These are phyloP conservation scores for Hypericum androsaemum DNA, from an alignment of 345 rosid genomes.

Conservation along the genomic window DNA sequence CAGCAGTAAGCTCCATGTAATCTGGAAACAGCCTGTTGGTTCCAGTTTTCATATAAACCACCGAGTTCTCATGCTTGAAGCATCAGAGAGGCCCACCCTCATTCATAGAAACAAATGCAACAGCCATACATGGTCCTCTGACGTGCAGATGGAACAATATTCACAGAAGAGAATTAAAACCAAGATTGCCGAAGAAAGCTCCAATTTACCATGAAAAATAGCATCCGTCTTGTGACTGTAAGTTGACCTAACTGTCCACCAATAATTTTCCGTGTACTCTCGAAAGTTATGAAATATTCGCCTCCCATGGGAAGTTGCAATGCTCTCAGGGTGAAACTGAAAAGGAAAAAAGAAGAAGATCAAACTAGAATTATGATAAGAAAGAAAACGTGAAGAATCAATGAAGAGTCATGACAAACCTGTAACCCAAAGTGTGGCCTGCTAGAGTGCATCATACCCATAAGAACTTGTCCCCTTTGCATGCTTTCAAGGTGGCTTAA, in stretches of 20 bases:
- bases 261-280: constrained; percentile 61
- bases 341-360: constrained; percentile 21
- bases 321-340: constrained; percentile 97
- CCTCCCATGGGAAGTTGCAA: constrained; percentile 75
- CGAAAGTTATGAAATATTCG: constrained; percentile 71
- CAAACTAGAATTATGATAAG: neutral
- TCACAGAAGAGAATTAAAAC: neutral
- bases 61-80: no score
- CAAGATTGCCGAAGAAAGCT: constrained; percentile 1
- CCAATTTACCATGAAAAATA: constrained; percentile 40
- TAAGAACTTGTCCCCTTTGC: constrained; percentile 40
- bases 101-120: no score
- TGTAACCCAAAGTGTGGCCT: constrained; percentile 94
- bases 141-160: neutral
- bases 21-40: no score
- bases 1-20: no score
- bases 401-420: constrained; percentile 31
- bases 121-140: no score
- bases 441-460: constrained; percentile 83
- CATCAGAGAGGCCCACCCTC: no score
- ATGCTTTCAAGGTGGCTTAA: constrained; percentile 18
- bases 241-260: constrained; percentile 39
- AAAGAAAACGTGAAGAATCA: constrained; percentile 4
- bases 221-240: constrained; percentile 25
- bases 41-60: no score